Conservation (phyloP, 768 basidiomycete genomes). For the Candolleomyces efflorescens region DNA sequence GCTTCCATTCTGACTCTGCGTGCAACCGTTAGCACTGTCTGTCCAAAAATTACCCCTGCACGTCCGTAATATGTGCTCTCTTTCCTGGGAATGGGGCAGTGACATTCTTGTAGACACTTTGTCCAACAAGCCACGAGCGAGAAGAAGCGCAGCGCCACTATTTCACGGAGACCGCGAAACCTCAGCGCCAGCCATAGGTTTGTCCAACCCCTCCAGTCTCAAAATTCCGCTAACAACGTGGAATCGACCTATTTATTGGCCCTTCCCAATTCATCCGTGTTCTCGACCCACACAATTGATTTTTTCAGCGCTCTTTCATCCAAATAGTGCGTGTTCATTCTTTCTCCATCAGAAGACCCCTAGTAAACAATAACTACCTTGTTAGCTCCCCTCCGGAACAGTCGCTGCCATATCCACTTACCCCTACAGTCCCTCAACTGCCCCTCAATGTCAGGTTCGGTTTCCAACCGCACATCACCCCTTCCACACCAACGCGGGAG, state of each 20-base stretch:
- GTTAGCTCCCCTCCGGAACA: conserved; percentile 22
- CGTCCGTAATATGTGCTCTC: conserved; percentile 44
- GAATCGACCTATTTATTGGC: conserved; percentile 7
- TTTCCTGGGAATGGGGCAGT: background rate
- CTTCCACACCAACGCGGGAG: conserved; percentile 58
- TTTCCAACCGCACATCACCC: conserved; percentile 49
- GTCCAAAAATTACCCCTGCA: conserved; percentile 89
- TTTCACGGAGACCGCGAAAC: conserved; percentile 62
- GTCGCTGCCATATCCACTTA: conserved; percentile 16
- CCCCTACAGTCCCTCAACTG: conserved; percentile 19
- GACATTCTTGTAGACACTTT: conserved; percentile 48
- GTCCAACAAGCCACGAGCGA: conserved; percentile 85
- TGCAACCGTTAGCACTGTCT: conserved; percentile 61
- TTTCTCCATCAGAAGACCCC: background rate
- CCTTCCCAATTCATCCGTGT: conserved; percentile 5
- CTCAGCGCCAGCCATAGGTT: conserved; percentile 34
- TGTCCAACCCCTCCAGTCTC: conserved; percentile 11
- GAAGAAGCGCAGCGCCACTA: conserved; percentile 63
- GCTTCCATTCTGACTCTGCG: conserved; percentile 13
- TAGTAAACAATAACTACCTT: background rate
- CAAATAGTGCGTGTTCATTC: conserved; percentile 30
- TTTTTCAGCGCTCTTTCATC: conserved; percentile 26
- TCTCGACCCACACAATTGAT: background rate
- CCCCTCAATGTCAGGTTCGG: conserved; percentile 46
- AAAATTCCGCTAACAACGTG: conserved; percentile 40